Evolutionary conservation across 495 filamentous ascomycete species (phyloP).

Genomic region (Thermochaetoides thermophila): DNA sequence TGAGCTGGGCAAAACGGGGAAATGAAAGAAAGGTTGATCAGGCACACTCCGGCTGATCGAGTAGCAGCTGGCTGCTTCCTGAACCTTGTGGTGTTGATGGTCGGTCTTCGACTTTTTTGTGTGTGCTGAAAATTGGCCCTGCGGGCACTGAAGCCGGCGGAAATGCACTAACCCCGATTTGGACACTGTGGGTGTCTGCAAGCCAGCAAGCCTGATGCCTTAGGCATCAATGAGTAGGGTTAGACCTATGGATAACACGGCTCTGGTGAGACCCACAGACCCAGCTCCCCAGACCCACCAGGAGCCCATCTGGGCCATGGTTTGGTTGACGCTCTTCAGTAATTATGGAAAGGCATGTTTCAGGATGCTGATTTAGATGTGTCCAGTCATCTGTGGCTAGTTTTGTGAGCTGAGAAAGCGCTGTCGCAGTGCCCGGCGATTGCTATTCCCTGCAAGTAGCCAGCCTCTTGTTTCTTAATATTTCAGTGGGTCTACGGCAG

Average conservation of each 20-base stretch:
- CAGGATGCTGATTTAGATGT: no score
- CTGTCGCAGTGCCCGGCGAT: no score
- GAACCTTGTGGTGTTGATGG: slow-evolving; percentile 24
- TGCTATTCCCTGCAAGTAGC: no score
- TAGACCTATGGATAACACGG: slow-evolving; percentile 37
- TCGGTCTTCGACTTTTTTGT: slow-evolving; percentile 23
- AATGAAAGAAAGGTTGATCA: slow-evolving; percentile 22
- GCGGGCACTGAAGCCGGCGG: slow-evolving; percentile 15
- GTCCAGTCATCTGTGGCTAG: no score
- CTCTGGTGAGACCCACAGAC: no score
- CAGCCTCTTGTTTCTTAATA: no score
- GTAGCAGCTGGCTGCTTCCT: slow-evolving; percentile 22
- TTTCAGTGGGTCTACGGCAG: no score
- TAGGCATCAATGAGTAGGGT: slow-evolving; percentile 26
- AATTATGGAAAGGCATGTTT: background rate
- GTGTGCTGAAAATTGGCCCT: slow-evolving; percentile 25
- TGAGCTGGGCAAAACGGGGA: slow-evolving; percentile 20
- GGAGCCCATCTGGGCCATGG: slow-evolving; percentile 3
- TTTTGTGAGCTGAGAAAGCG: no score
- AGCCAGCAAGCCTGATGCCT: slow-evolving; percentile 27
- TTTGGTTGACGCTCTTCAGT: no score
- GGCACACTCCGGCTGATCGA: slow-evolving; percentile 24
- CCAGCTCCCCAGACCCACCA: slow-evolving; percentile 8
- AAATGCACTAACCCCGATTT: slow-evolving; percentile 20
- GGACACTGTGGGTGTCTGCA: slow-evolving; percentile 20